A percentile compares a stretch with the other conserved stretches of the same genome.
phyloP scores from a whole-genome alignment of 2,329 filamentous ascomycete genomes.

The Zasmidium angulare region DNA sequence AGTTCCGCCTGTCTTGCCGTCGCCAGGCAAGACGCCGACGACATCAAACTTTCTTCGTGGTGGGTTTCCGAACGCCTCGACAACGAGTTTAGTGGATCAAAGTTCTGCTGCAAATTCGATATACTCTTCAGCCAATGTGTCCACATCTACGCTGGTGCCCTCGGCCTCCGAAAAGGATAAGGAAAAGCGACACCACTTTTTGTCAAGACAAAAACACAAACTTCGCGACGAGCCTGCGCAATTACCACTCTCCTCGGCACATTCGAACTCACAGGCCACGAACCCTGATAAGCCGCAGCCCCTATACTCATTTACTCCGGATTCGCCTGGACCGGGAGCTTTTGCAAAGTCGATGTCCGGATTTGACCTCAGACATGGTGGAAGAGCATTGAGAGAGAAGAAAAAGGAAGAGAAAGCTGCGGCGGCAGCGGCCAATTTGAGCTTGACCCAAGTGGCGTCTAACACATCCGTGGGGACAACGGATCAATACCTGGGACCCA shows the following conservation, averaged over 20 bases:
- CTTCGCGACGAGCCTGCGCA: slow-evolving; percentile 65
- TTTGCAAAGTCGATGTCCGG: slow-evolving; percentile 84
- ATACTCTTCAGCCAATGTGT: slow-evolving; percentile 74
- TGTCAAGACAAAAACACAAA: slow-evolving; percentile 78
- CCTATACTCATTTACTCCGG: slow-evolving; percentile 76
- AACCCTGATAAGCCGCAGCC: slow-evolving; percentile 74
- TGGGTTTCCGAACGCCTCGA: slow-evolving; percentile 66
- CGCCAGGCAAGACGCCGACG: slow-evolving; percentile 49
- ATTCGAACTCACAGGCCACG: slow-evolving; percentile 73
- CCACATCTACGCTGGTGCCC: slow-evolving; percentile 73
- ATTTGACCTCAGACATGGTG: slow-evolving; percentile 74
- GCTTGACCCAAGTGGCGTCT: slow-evolving; percentile 31
- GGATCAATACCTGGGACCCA: slow-evolving; percentile 29
- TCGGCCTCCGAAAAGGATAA: slow-evolving; percentile 61
- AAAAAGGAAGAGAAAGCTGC: slow-evolving; percentile 54
- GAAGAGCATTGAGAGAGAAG: slow-evolving; percentile 74
- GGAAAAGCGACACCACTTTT: slow-evolving; percentile 75
- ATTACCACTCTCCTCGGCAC: slow-evolving; percentile 71
- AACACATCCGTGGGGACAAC: slow-evolving; percentile 31
- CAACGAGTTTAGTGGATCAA: slow-evolving; percentile 66
- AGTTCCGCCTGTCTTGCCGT: slow-evolving; percentile 67
- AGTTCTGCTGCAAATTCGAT: slow-evolving; percentile 59
- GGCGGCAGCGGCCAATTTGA: slow-evolving; percentile 36
- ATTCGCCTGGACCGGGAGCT: slow-evolving; percentile 66
- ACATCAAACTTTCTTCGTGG: slow-evolving; percentile 63